Percentiles rank a stretch among this genome's conserved stretches.
Evolutionary conservation across 495 filamentous ascomycete genomes (phyloP).

Genomic region (Daldinia childiae): DNA sequence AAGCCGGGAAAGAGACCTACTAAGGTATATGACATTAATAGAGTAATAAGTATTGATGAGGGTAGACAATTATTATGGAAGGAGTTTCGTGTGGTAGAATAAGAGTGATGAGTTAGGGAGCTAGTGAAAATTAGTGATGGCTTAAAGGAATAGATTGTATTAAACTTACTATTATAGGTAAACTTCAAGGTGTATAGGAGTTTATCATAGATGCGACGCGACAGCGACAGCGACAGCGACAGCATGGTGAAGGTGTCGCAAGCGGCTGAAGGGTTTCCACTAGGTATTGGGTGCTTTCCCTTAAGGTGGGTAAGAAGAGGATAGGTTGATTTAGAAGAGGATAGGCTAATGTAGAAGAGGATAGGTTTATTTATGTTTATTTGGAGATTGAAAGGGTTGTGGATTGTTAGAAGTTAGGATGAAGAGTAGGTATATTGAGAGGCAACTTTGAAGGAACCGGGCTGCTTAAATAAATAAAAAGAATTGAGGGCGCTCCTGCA

Average conservation of each 20-base stretch:
- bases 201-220: no score
- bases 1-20: not conserved
- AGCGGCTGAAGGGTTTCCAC: no score
- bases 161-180: not conserved
- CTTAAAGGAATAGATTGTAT: not conserved
- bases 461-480: not conserved
- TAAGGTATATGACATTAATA: not conserved
- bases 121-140: not conserved
- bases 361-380: no score
- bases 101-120: not conserved
- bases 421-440: no score
- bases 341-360: no score
- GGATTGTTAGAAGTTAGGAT: no score
- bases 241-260: no score
- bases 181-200: not conserved
- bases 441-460: not conserved
- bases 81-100: not conserved
- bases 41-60: not conserved
- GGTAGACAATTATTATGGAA: not conserved
- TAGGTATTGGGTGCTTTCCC: no score
- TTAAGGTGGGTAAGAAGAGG: no score
- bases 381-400: no score
- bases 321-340: no score
- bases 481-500: not conserved
- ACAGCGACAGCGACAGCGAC: no score